A percentile compares a stretch with the other conserved stretches of the same genome.
Evolutionary conservation across 768 basidiomycete genomes (phyloP).

Genomic region (Lepiota subincarnata): DNA sequence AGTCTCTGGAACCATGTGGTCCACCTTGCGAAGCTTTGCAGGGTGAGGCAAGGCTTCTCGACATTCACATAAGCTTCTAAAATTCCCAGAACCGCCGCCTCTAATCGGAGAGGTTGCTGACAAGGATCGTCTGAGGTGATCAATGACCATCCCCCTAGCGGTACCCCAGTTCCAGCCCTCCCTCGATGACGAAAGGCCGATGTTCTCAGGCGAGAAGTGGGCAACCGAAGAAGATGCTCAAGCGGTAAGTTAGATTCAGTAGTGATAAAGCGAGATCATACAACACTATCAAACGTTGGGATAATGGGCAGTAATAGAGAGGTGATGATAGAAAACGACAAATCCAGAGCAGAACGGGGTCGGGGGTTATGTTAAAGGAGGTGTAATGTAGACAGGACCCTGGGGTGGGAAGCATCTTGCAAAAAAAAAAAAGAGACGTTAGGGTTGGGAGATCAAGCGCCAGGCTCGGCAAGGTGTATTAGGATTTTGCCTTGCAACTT

Average conservation of each 20-base stretch:
- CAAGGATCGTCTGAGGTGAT: not conserved
- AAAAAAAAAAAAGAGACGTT: not conserved
- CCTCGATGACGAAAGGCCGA: not conserved
- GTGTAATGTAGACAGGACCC: not conserved
- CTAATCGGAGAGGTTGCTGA: not conserved
- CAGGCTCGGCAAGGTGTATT: not conserved
- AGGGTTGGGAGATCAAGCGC: not conserved
- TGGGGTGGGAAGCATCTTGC: not conserved
- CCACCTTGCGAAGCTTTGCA: not conserved
- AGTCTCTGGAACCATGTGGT: slow-evolving; percentile 4
- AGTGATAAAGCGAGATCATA: not conserved
- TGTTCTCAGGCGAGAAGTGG: not conserved
- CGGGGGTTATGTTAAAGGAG: too few species aligned
- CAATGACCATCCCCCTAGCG: not conserved
- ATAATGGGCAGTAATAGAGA: not conserved
- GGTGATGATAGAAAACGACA: not conserved
- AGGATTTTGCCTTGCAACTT: not conserved
- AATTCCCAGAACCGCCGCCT: slow-evolving; percentile 4
- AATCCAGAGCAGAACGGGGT: not conserved
- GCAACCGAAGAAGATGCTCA: too few species aligned
- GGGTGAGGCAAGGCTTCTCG: slow-evolving; percentile 7
- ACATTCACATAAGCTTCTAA: slow-evolving; percentile 1
- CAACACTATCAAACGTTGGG: not conserved
- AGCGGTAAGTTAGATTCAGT: too few species aligned
- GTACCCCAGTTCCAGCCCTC: too few species aligned